Evolutionary conservation across 1,284 basidiomycete genomes (phyloP).

Genomic region (Pseudozyma pruni): DNA sequence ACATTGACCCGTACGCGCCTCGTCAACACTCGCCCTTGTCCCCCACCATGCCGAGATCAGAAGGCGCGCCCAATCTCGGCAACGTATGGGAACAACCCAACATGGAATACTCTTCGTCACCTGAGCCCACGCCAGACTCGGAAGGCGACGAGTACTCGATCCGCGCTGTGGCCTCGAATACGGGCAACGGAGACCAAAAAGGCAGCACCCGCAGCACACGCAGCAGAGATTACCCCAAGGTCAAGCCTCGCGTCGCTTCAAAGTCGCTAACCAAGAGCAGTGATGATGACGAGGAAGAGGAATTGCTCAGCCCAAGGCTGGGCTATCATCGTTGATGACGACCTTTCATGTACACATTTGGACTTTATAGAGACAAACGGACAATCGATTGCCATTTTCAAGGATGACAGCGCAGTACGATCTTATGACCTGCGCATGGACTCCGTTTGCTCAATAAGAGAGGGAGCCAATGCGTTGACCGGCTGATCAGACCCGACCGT

Average conservation of each 20-base stretch:
- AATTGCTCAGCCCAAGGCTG: constrained; percentile 41
- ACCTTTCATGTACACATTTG: not conserved
- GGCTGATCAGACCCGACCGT: too few relatives aligned
- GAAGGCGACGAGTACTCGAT: constrained; percentile 40
- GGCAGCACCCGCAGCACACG: constrained; percentile 19
- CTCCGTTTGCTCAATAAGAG: too few relatives aligned
- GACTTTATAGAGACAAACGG: constrained; percentile 6
- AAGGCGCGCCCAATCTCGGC: constrained; percentile 15
- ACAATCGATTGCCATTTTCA: constrained; percentile 10
- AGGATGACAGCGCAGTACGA: too few relatives aligned
- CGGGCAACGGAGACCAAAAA: not conserved
- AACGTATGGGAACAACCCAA: constrained; percentile 39
- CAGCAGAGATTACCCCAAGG: constrained; percentile 32
- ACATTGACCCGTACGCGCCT: constrained; percentile 43
- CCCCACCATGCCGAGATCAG: constrained; percentile 23
- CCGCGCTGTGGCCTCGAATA: constrained; percentile 25
- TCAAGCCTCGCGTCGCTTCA: constrained; percentile 26
- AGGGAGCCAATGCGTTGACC: too few relatives aligned
- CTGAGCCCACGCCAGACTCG: constrained; percentile 22
- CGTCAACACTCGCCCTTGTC: constrained; percentile 29
- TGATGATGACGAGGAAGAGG: constrained; percentile 41
- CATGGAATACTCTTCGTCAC: constrained; percentile 23
- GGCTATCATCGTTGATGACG: constrained; percentile 9
- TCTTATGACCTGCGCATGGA: too few relatives aligned
- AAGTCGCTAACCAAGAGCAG: constrained; percentile 10